A percentile compares a stretch with the other conserved stretches of the same genome.
phyloP scores from a whole-genome alignment of 345 rosid species.

The Conringia planisiliqua region DNA sequence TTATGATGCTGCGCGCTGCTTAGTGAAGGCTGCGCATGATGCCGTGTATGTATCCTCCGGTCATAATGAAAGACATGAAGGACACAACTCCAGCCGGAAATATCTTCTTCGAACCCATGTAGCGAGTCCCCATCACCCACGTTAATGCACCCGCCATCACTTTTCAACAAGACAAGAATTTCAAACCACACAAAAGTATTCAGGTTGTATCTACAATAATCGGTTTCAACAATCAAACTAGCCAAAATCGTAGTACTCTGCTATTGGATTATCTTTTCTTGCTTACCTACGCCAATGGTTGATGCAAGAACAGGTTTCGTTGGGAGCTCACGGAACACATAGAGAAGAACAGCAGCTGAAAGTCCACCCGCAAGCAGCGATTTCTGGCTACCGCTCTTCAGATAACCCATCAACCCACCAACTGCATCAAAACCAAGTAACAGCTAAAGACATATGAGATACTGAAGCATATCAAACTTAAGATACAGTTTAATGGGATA shows the following conservation, averaged over 20 bases:
- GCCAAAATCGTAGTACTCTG: too few relatives aligned
- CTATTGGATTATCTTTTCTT: too few relatives aligned
- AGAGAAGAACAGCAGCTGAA: conserved; percentile 57
- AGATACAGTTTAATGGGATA: not conserved
- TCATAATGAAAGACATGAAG: conserved; percentile 72
- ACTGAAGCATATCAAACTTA: not conserved
- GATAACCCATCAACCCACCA: conserved; percentile 87
- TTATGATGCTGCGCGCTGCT: not conserved
- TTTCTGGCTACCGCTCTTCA: conserved; percentile 93
- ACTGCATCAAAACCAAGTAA: conserved; percentile 35
- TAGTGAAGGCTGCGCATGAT: conserved; percentile 60
- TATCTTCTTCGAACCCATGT: conserved; percentile 72
- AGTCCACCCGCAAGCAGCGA: conserved; percentile 82
- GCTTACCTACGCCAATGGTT: conserved; percentile 84
- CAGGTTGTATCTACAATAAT: too few relatives aligned
- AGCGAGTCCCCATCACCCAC: conserved; percentile 82
- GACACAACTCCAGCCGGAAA: conserved; percentile 96
- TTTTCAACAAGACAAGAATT: conserved; percentile 22
- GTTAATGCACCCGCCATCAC: conserved; percentile 70
- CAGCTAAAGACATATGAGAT: not conserved
- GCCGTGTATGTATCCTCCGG: conserved; percentile 88
- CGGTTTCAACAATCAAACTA: too few relatives aligned
- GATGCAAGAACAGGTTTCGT: conserved; percentile 73
- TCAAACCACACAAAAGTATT: not conserved
- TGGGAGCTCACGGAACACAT: conserved; percentile 71